These are phyloP conservation scores for Pholiota microspora DNA, from an alignment of 768 basidiomycete species.

Conservation along the genomic window DNA sequence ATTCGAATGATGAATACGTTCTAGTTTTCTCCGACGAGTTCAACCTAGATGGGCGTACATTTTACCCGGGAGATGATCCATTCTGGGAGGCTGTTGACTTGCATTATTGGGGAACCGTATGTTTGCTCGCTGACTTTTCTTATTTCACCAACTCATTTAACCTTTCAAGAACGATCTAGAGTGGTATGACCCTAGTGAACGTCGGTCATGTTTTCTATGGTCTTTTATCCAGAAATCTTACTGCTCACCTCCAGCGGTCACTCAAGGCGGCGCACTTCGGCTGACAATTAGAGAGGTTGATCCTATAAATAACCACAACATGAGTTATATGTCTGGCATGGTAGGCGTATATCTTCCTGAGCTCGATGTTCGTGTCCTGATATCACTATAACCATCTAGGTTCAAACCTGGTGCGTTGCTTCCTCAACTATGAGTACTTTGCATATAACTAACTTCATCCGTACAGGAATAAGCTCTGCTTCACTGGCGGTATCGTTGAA, in stretches of 20 bases:
- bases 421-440: too few relatives aligned
- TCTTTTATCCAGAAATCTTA: background rate
- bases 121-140: constrained; percentile 15
- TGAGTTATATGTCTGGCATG: constrained; percentile 54
- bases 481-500: constrained; percentile 66
- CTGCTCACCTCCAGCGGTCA: constrained; percentile 43
- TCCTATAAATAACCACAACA: constrained; percentile 45
- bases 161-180: constrained; percentile 49
- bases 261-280: constrained; percentile 61
- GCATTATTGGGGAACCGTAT: constrained; percentile 54
- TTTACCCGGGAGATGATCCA: constrained; percentile 59
- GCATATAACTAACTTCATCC: too few relatives aligned
- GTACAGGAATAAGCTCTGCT: constrained; percentile 54
- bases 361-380: too few relatives aligned
- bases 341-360: constrained; percentile 26
- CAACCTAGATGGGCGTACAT: constrained; percentile 57
- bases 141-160: too few relatives aligned
- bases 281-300: constrained; percentile 57
- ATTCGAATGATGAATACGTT: constrained; percentile 34
- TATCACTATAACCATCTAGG: constrained; percentile 11
- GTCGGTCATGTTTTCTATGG: constrained; percentile 8
- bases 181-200: constrained; percentile 59
- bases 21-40: constrained; percentile 69
- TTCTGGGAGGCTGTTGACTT: constrained; percentile 49
- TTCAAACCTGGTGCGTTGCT: constrained; percentile 31